A percentile compares a stretch with the other conserved stretches of the same genome.
Evolutionary conservation across 306 rosid species (phyloP).

Genomic region (Clitoria ternatea): DNA sequence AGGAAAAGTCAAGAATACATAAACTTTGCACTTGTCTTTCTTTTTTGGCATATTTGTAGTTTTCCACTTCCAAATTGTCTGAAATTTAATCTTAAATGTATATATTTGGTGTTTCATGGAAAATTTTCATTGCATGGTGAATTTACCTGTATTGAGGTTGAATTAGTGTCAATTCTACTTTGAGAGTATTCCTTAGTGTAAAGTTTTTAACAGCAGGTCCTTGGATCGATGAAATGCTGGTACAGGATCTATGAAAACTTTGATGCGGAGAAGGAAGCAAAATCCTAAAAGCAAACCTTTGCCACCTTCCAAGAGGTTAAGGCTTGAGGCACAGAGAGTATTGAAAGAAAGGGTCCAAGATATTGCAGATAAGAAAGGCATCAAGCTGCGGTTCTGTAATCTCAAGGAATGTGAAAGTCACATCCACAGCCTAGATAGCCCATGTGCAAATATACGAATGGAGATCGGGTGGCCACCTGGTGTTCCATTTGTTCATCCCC

Average conservation of each 20-base stretch:
- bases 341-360: slow-evolving; percentile 95
- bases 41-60: background rate
- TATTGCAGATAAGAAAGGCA: slow-evolving; percentile 96
- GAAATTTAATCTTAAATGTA: background rate
- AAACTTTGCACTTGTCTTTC: background rate
- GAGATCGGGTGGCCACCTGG: slow-evolving; percentile 97
- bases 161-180: slow-evolving; percentile 32
- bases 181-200: slow-evolving; percentile 65
- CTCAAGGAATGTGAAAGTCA: slow-evolving; percentile 97
- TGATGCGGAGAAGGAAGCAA: slow-evolving; percentile 74
- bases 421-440: slow-evolving; percentile 70
- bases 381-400: slow-evolving; percentile 94
- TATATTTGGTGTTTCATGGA: background rate
- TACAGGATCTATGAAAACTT: slow-evolving; percentile 91
- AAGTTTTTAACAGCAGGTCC: slow-evolving; percentile 92
- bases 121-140: background rate
- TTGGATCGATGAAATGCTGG: slow-evolving; percentile 99
- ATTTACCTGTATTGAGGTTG: slow-evolving; percentile 25
- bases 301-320: slow-evolving; percentile 96
- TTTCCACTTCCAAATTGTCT: background rate
- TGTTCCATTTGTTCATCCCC: slow-evolving; percentile 99
- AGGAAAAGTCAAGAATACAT: background rate
- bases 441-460: slow-evolving; percentile 83
- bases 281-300: slow-evolving; percentile 77
- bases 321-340: slow-evolving; percentile 98